Evolutionary conservation across 2,329 filamentous ascomycete genomes (phyloP).

Genomic region (Exserohilum rostratum): DNA sequence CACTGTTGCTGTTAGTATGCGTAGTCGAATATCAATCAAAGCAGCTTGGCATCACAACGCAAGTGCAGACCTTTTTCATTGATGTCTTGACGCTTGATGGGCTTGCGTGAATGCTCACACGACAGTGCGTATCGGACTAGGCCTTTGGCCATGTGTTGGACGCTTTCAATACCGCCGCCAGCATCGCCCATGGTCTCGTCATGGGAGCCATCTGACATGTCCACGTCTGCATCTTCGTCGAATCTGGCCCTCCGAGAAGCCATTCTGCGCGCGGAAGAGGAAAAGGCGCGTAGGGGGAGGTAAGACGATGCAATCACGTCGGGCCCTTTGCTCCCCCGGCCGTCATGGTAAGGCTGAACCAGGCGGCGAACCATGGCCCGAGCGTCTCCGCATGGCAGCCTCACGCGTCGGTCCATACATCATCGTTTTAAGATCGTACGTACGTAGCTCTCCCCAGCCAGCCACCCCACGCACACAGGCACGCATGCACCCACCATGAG

Average conservation of each 20-base stretch:
- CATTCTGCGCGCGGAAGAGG: not conserved
- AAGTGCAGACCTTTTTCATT: conserved; percentile 54
- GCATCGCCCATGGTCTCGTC: conserved; percentile 32
- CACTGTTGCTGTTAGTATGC: conserved; percentile 53
- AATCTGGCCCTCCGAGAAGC: conserved; percentile 15
- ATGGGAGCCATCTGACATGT: not conserved
- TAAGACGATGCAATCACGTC: not conserved
- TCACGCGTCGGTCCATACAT: not conserved
- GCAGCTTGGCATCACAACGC: not conserved
- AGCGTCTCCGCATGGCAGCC: conserved; percentile 13
- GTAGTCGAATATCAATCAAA: not conserved
- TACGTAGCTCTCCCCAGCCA: not conserved
- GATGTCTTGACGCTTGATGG: conserved; percentile 65
- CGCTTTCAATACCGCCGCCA: conserved; percentile 1
- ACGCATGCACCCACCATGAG: conserved; percentile 31
- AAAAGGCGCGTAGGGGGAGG: not conserved
- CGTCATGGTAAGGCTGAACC: conserved; percentile 19
- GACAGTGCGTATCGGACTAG: conserved; percentile 66
- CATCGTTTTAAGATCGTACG: no score
- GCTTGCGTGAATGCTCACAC: conserved; percentile 64
- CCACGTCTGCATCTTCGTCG: conserved; percentile 29
- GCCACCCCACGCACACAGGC: conserved; percentile 13
- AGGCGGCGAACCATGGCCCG: conserved; percentile 13
- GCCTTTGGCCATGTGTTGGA: conserved; percentile 62
- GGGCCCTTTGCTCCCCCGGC: not conserved